Percentiles rank a stretch among this genome's conserved stretches.
phyloP scores from a whole-genome alignment of 2,329 filamentous ascomycete species.

The Xylariaceae sp. region DNA sequence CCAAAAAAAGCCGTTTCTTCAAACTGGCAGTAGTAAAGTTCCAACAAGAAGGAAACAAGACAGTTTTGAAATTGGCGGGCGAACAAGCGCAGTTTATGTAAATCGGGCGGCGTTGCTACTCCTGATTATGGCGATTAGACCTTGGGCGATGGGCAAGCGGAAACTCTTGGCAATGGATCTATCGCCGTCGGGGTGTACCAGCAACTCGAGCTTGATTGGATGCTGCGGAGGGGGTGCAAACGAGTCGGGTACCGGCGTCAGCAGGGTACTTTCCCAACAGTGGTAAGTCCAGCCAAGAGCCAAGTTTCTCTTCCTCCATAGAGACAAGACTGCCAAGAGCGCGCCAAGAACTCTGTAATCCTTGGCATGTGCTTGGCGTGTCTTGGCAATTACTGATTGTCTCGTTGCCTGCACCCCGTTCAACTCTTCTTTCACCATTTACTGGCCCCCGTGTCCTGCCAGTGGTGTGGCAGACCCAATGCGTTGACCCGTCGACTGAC shows the following conservation, averaged over 20 bases:
- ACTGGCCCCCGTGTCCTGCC: not conserved
- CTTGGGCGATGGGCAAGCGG: conserved; percentile 43
- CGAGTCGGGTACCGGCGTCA: conserved; percentile 29
- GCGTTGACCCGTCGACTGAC: conserved; percentile 10
- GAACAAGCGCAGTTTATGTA: conserved; percentile 42
- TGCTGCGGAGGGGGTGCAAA: conserved; percentile 31
- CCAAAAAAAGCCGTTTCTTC: conserved; percentile 14
- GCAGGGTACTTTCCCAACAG: conserved; percentile 29
- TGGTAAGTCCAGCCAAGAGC: conserved; percentile 4
- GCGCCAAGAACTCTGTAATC: conserved; percentile 36
- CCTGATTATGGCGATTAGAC: conserved; percentile 42
- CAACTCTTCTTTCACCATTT: not conserved
- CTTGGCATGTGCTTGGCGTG: conserved; percentile 37
- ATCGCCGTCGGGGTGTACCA: conserved; percentile 39
- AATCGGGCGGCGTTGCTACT: conserved; percentile 38
- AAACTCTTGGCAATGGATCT: conserved; percentile 43
- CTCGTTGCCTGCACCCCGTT: conserved; percentile 22
- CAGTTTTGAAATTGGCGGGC: conserved; percentile 29
- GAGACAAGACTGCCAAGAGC: conserved; percentile 39
- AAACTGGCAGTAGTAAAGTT: conserved; percentile 6
- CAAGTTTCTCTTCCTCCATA: conserved; percentile 33
- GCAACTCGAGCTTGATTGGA: conserved; percentile 35
- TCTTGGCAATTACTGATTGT: conserved; percentile 36
- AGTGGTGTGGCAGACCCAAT: not conserved
- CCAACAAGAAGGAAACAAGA: conserved; percentile 22